Conservation (phyloP, 2,329 filamentous ascomycete species). For the Fusarium ramigenum region DNA sequence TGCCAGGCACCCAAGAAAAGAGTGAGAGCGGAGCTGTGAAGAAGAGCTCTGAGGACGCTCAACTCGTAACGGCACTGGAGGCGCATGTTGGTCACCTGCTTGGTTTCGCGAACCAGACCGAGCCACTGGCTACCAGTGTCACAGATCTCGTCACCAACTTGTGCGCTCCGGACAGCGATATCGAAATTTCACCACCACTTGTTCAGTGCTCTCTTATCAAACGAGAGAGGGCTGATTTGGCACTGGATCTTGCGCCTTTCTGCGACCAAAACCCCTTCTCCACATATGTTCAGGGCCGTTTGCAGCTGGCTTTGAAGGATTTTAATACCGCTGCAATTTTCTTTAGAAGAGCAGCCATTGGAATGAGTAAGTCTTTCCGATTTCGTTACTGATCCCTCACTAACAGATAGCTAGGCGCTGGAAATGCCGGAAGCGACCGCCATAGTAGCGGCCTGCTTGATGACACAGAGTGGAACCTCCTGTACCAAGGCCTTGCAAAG, state of each 20-base stretch:
- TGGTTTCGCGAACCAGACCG: constrained; percentile 62
- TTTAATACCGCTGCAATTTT: constrained; percentile 75
- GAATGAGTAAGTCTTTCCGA: constrained; percentile 73
- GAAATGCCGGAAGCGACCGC: constrained; percentile 57
- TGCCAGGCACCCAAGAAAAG: constrained; percentile 56
- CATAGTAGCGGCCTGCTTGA: constrained; percentile 76
- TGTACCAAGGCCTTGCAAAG: constrained; percentile 77
- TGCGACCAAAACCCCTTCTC: constrained; percentile 67
- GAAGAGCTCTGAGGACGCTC: constrained; percentile 56
- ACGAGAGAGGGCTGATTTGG: constrained; percentile 67
- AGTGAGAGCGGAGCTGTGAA: constrained; percentile 48
- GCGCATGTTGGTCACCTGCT: constrained; percentile 71
- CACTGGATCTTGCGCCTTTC: constrained; percentile 66
- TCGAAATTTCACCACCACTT: constrained; percentile 68
- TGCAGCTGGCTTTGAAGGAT: constrained; percentile 78
- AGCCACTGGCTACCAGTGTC: constrained; percentile 66
- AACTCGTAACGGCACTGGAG: constrained; percentile 67
- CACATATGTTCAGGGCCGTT: constrained; percentile 86
- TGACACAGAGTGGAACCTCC: constrained; percentile 74
- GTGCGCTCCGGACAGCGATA: constrained; percentile 71
- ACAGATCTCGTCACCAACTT: constrained; percentile 74
- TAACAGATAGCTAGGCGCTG: constrained; percentile 53
- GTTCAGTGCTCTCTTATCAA: constrained; percentile 71
- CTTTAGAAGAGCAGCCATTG: constrained; percentile 85
- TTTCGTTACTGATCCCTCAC: constrained; percentile 9